Evolutionary conservation across 768 basidiomycete species (phyloP).

Genomic region (Suillus clintonianus): DNA sequence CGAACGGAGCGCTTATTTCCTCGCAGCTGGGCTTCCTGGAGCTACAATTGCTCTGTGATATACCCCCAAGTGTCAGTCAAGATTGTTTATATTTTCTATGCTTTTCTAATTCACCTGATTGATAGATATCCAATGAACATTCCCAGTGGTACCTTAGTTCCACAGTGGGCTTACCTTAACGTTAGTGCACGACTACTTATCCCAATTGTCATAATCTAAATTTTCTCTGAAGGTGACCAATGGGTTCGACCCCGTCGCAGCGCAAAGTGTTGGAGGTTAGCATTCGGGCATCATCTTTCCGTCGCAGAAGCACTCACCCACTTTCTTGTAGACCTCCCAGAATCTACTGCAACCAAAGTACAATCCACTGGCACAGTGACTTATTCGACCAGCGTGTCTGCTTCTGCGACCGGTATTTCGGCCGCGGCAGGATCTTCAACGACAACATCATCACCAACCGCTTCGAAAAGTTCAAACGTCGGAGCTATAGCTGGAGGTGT

Average conservation of each 20-base stretch:
- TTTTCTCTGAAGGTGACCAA: conserved; percentile 23
- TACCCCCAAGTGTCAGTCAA: conserved; percentile 28
- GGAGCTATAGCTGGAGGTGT: conserved; percentile 66
- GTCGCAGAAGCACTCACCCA: neutral
- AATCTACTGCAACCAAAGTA: conserved; percentile 41
- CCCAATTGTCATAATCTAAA: neutral
- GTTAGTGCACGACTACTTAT: conserved; percentile 40
- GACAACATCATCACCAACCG: conserved; percentile 4
- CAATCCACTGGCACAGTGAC: conserved; percentile 26
- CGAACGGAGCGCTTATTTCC: conserved; percentile 1
- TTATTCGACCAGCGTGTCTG: conserved; percentile 12
- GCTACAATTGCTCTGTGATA: conserved; percentile 45
- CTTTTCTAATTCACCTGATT: neutral
- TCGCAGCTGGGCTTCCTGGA: conserved; percentile 54
- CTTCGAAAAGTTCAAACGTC: conserved; percentile 30
- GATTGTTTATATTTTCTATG: neutral
- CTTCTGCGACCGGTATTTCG: conserved; percentile 15
- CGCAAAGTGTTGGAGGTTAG: conserved; percentile 33
- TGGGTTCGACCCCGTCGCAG: conserved; percentile 42
- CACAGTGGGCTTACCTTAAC: conserved; percentile 64
- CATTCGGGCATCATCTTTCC: neutral
- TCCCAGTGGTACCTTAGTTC: conserved; percentile 51
- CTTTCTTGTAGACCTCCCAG: conserved; percentile 37
- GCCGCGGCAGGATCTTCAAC: conserved; percentile 11
- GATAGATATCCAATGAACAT: conserved; percentile 49